Evolutionary conservation across 208 protist species (phyloP).

Genomic region (Naegleria gruberi): DNA sequence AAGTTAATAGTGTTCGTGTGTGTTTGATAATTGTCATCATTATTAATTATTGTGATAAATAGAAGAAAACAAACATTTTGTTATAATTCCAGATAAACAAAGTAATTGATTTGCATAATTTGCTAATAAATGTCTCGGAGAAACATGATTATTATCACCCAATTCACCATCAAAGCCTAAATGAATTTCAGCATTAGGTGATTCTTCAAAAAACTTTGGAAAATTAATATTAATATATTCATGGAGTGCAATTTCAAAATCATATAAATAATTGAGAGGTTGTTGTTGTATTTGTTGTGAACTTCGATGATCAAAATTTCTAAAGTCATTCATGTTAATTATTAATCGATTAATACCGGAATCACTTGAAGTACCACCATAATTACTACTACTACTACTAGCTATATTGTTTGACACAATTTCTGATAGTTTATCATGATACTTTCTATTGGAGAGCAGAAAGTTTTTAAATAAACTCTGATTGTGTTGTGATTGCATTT

Average conservation of each 20-base stretch:
- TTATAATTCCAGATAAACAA: conserved; percentile 93
- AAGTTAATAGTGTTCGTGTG: too few species aligned
- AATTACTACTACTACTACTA: not conserved
- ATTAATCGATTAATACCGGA: not conserved
- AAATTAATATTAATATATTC: conserved; percentile 68
- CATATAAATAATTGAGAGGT: conserved; percentile 69
- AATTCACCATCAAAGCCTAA: conserved; percentile 81
- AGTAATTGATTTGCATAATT: conserved; percentile 85
- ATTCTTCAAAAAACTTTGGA: conserved; percentile 67
- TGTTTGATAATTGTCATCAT: too few species aligned
- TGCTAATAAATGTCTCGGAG: conserved; percentile 80
- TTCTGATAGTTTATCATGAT: not conserved
- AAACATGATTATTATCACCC: conserved; percentile 79
- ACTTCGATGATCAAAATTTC: not conserved
- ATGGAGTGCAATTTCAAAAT: conserved; percentile 77
- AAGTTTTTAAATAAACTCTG: not conserved
- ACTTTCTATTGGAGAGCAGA: not conserved
- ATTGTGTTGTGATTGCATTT: not conserved
- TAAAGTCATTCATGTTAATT: not conserved
- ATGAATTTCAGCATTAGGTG: conserved; percentile 59
- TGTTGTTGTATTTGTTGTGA: not conserved
- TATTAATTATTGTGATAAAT: too few species aligned
- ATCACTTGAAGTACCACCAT: not conserved
- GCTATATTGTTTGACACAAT: not conserved
- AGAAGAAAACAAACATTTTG: conserved; percentile 28